phyloP scores from a whole-genome alignment of 768 basidiomycete species.

The Guyanaporus albipodus region DNA sequence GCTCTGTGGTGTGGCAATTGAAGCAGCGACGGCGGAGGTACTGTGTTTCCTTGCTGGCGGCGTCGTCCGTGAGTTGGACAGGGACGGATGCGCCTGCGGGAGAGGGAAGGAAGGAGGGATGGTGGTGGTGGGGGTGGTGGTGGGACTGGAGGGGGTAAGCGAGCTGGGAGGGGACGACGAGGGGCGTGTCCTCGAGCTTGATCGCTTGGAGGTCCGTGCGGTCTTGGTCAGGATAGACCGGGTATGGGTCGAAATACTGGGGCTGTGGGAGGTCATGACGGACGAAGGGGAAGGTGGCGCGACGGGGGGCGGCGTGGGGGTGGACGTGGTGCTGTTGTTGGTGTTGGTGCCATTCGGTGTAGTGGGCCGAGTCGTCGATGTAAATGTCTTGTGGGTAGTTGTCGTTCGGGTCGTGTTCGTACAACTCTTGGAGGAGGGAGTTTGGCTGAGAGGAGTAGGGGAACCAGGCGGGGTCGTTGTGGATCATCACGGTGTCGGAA shows the following conservation, averaged over 20 bases:
- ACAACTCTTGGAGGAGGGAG: conserved; percentile 69
- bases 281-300: conserved; percentile 75
- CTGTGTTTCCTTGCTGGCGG: conserved; percentile 86
- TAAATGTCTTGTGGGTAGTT: conserved; percentile 33
- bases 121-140: conserved; percentile 32
- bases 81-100: conserved; percentile 44
- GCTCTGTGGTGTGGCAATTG: conserved; percentile 91
- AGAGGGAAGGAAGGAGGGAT: conserved; percentile 41
- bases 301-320: conserved; percentile 42
- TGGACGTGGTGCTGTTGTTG: conserved; percentile 34
- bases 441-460: conserved; percentile 35
- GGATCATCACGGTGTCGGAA: conserved; percentile 34
- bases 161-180: conserved; percentile 60
- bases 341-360: conserved; percentile 31
- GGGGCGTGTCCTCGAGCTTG: conserved; percentile 62
- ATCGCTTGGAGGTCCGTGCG: conserved; percentile 36
- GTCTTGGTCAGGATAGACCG: conserved; percentile 40
- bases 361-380: conserved; percentile 34
- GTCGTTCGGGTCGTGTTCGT: conserved; percentile 54
- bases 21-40: conserved; percentile 84
- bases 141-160: conserved; percentile 31
- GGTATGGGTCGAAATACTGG: conserved; percentile 31
- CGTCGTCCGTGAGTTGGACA: conserved; percentile 88
- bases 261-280: conserved; percentile 59
- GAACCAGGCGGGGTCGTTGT: conserved; percentile 37